Conservation (phyloP, 2,329 filamentous ascomycete species). For the Kalaharituber pfeilii region DNA sequence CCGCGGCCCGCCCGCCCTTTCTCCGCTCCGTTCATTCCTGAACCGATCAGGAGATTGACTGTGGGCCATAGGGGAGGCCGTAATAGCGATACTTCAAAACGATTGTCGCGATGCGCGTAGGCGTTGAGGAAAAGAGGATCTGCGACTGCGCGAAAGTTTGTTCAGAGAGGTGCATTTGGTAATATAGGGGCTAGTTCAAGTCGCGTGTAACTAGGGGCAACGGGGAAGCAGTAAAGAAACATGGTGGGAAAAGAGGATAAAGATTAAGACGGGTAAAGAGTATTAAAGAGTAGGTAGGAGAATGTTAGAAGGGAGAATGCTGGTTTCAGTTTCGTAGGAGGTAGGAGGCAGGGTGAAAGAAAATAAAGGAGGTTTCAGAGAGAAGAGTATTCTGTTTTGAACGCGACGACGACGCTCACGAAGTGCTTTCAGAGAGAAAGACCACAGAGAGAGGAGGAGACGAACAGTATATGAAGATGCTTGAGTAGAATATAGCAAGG, state of each 20-base stretch:
- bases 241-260: neutral
- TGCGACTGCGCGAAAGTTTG: conserved; percentile 4
- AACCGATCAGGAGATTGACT: neutral
- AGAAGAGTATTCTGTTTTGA: conserved; percentile 1
- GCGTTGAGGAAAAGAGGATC: conserved; percentile 1
- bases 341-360: conserved; percentile 9
- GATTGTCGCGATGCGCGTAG: neutral
- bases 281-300: conserved; percentile 1
- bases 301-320: conserved; percentile 9
- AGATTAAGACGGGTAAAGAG: no score
- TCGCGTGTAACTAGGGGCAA: conserved; percentile 8
- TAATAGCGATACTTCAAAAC: neutral
- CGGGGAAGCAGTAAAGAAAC: conserved; percentile 3
- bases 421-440: conserved; percentile 28
- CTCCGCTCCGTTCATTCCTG: neutral
- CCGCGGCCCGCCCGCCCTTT: neutral
- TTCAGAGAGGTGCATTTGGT: conserved; percentile 4
- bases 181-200: conserved; percentile 4
- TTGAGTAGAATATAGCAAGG: neutral
- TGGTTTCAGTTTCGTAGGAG: neutral
- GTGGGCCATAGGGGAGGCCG: neutral
- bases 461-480: conserved; percentile 20
- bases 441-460: conserved; percentile 20
- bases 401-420: neutral
- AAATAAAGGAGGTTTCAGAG: conserved; percentile 8